phyloP scores from a whole-genome alignment of 1,284 basidiomycete genomes.

The Phellinidium pouzarii region DNA sequence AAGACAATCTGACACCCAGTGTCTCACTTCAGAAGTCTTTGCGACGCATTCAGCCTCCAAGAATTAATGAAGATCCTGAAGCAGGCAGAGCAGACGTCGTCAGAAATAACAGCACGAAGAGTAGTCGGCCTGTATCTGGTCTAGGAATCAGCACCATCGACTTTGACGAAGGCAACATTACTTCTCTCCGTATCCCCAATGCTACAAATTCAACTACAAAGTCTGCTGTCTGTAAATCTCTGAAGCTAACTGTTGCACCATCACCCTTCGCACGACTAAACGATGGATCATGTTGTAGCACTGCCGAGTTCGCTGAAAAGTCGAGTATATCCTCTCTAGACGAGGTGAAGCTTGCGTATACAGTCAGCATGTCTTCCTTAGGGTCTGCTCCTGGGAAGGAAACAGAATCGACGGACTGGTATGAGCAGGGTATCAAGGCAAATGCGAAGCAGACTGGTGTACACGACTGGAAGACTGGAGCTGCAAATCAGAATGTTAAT shows the following conservation, averaged over 20 bases:
- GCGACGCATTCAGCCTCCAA: neutral
- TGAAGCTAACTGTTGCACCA: neutral
- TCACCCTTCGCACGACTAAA: neutral
- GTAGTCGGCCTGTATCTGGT: neutral
- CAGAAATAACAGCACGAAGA: neutral
- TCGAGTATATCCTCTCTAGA: neutral
- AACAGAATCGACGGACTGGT: neutral
- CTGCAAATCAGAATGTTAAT: neutral
- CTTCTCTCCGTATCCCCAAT: neutral
- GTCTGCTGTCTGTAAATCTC: neutral
- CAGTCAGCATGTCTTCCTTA: neutral
- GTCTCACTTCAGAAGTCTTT: no score
- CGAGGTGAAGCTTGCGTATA: slow-evolving; percentile 9
- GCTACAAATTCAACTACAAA: neutral
- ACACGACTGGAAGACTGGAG: neutral
- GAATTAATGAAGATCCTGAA: neutral
- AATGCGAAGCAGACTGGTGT: neutral
- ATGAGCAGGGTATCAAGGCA: neutral
- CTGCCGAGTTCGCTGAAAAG: neutral
- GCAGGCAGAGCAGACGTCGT: neutral
- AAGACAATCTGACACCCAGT: neutral
- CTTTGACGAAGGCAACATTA: neutral
- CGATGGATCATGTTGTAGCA: neutral
- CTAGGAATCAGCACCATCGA: slow-evolving; percentile 8
- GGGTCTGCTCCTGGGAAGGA: neutral